Percentiles rank a stretch among this genome's conserved stretches.
These are phyloP conservation scores for Penicillium soppii DNA, from an alignment of 495 filamentous ascomycete species.

Conservation along the genomic window DNA sequence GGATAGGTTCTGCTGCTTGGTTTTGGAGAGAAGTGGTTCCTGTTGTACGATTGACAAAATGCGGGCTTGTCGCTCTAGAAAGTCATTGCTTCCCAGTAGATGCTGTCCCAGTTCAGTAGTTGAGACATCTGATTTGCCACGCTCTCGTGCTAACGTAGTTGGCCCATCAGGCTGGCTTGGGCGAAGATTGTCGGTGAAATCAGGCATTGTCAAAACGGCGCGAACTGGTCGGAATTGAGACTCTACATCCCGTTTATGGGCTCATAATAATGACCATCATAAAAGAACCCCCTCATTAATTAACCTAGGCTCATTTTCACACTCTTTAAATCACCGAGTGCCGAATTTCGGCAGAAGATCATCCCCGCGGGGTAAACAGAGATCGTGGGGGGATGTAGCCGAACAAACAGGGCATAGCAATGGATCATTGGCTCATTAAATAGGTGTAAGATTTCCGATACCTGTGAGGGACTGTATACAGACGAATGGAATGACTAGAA, in stretches of 20 bases:
- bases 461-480: not conserved
- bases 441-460: not conserved
- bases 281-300: not conserved
- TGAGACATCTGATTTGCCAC: slow-evolving; percentile 34
- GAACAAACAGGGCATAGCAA: slow-evolving; percentile 8
- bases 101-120: slow-evolving; percentile 38
- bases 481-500: not conserved
- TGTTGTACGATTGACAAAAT: slow-evolving; percentile 35
- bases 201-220: slow-evolving; percentile 38
- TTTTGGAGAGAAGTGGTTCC: slow-evolving; percentile 42
- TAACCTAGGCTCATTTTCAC: not conserved
- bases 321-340: slow-evolving; percentile 17
- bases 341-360: slow-evolving; percentile 20
- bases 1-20: slow-evolving; percentile 42
- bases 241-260: not conserved
- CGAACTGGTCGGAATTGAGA: too few species aligned
- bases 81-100: slow-evolving; percentile 37
- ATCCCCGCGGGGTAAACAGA: slow-evolving; percentile 12
- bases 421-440: slow-evolving; percentile 10
- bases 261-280: not conserved
- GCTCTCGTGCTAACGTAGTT: slow-evolving; percentile 37
- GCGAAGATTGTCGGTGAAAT: slow-evolving; percentile 47
- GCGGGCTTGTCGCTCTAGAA: slow-evolving; percentile 41
- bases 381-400: slow-evolving; percentile 23
- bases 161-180: slow-evolving; percentile 38